A percentile compares a stretch with the other conserved stretches of the same genome.
Evolutionary conservation across 2,329 filamentous ascomycete genomes (phyloP).

Genomic region (Fusarium albosuccineum): DNA sequence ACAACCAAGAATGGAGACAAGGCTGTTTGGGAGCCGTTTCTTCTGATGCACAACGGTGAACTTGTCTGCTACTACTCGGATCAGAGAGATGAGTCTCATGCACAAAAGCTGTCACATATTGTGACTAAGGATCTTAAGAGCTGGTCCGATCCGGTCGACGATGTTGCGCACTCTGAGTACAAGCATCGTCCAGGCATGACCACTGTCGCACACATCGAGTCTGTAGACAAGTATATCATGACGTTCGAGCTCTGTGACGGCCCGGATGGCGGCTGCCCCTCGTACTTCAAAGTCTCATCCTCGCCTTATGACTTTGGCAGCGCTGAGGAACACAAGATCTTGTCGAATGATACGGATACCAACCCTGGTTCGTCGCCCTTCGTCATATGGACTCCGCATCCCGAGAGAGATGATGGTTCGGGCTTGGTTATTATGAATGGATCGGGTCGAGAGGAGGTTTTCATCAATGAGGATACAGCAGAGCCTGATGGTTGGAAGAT

Average conservation of each 20-base stretch:
- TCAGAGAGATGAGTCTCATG: background rate
- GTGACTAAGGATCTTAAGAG: constrained; percentile 1
- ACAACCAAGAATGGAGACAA: background rate
- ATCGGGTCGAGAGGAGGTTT: accelerated
- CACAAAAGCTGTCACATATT: constrained; percentile 3
- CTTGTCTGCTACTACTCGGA: constrained; percentile 4
- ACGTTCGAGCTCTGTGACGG: background rate
- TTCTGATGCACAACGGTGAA: background rate
- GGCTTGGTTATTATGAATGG: background rate
- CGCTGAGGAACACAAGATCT: background rate
- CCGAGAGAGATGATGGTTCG: background rate
- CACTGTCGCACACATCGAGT: background rate
- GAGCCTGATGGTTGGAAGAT: background rate
- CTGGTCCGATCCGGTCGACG: constrained; percentile 1
- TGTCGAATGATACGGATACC: background rate
- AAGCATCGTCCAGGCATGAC: background rate
- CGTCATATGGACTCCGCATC: background rate
- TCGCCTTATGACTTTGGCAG: background rate
- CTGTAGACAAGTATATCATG: background rate
- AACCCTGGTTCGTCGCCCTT: background rate
- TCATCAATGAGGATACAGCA: background rate
- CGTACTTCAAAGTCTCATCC: background rate
- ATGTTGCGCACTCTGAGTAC: background rate
- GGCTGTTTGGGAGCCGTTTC: background rate
- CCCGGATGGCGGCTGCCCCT: background rate